Conservation (phyloP, 2,329 filamentous ascomycete genomes). For the Leptographium wingfieldii region DNA sequence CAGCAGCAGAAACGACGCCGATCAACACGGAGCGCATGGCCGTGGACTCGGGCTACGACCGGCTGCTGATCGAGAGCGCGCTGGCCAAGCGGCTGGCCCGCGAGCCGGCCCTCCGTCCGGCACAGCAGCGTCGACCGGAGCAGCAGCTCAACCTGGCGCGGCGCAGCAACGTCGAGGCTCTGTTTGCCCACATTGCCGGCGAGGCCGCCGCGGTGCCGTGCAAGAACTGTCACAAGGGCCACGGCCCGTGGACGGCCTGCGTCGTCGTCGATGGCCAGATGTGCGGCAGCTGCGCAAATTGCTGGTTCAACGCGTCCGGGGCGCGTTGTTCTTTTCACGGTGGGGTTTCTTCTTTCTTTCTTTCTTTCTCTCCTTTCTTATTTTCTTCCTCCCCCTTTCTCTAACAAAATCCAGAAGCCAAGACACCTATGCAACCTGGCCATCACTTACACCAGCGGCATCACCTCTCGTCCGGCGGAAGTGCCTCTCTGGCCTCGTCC, state of each 20-base stretch:
- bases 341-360: conserved; percentile 19
- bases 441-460: conserved; percentile 23
- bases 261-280: conserved; percentile 48
- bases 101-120: conserved; percentile 35
- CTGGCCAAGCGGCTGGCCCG: conserved; percentile 40
- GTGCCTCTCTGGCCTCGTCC: neutral
- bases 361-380: neutral
- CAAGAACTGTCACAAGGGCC: conserved; percentile 48
- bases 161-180: conserved; percentile 46
- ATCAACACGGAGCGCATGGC: conserved; percentile 35
- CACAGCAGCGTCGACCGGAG: conserved; percentile 39
- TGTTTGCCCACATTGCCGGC: conserved; percentile 45
- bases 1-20: neutral
- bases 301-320: conserved; percentile 51
- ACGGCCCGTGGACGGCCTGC: conserved; percentile 46
- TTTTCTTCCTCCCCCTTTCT: neutral
- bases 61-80: conserved; percentile 38
- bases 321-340: conserved; percentile 48
- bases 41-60: conserved; percentile 31
- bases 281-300: conserved; percentile 50
- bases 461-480: conserved; percentile 12
- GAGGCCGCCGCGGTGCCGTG: conserved; percentile 34
- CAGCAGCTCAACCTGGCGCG: conserved; percentile 43
- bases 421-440: conserved; percentile 25
- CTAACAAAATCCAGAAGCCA: conserved; percentile 5